Evolutionary conservation across 306 rosid species (phyloP), one percentile per base, ranked within the genome.

Genomic region (Cucurbita pepo): DNA sequence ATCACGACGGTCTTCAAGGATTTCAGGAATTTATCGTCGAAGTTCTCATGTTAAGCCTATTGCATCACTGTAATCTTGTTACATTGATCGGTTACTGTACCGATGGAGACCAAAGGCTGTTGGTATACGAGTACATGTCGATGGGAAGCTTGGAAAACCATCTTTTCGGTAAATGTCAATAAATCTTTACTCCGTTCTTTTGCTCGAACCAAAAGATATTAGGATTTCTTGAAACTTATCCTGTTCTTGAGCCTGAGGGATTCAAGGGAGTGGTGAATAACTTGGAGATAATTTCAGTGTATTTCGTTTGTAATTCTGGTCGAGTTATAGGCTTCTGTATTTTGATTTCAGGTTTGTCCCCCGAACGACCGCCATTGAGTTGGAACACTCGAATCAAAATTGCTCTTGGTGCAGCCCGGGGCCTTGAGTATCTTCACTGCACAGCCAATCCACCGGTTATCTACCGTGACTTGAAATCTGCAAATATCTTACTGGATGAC

Each of bases 361-460:
- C 79, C 53, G 91, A 73, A 44, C 78, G 79, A 82, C 82, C 83
- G 69, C 90, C 86, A 15, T 78, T 93, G 62, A 86, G 86, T 82
- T 93, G 98, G 97, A 76, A 77, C 55, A 48, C 81, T 53, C 92
- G 98, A 65, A 90, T 93, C 76, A 93, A 87, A 83, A 84, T 93
- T 78, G 98, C 98, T 72, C 86, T 83, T 56, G 90, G 91, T 71
- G 88, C 97, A 48, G 98, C 98, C 6, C 86, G 85, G 45, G 98
- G 98, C 71, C 87, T 93, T 0, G 97, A 93, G 83, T 90, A 93
- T 85, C 97, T 90, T 79, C 98, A 93, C 66, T 86, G 94, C 79
- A 90, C 81, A 86, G 96, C 99, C 22, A 88, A 86, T 74, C 97
- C 97, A 3, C 97, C 99, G 25, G 97, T 94, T 54, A 94, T 94